phyloP scores from a whole-genome alignment of 495 filamentous ascomycete species.

The Aspergillus biplanus region DNA sequence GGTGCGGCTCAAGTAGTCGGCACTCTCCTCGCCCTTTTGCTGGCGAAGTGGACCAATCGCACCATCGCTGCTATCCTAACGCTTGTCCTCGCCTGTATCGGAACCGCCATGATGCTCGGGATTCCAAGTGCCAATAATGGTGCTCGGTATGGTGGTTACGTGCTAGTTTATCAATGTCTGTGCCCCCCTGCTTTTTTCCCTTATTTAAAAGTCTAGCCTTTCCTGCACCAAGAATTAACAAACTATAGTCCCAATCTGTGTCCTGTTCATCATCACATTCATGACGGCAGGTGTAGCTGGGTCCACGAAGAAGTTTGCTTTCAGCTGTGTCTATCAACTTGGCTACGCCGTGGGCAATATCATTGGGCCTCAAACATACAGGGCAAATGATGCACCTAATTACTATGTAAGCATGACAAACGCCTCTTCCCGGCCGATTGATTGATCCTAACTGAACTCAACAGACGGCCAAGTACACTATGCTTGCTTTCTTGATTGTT shows the following conservation, averaged over 20 bases:
- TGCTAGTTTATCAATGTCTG: neutral
- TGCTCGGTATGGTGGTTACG: neutral
- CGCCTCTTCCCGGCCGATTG: too few relatives aligned
- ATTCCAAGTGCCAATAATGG: neutral
- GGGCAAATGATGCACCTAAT: neutral
- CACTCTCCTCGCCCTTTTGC: neutral
- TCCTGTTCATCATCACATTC: neutral
- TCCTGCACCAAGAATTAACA: neutral
- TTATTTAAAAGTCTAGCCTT: too few relatives aligned
- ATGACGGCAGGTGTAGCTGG: neutral
- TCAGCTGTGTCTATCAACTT: neutral
- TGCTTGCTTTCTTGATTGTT: neutral
- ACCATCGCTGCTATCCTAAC: neutral
- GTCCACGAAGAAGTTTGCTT: neutral
- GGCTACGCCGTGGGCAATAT: constrained; percentile 1
- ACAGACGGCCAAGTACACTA: neutral
- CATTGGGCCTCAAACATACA: neutral
- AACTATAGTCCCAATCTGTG: neutral
- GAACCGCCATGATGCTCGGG: neutral
- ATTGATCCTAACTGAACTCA: neutral
- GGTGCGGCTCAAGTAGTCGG: constrained; percentile 1
- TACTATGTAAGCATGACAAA: neutral
- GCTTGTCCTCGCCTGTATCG: neutral
- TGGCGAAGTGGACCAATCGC: neutral
- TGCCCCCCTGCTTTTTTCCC: too few relatives aligned